A percentile compares a stretch with the other conserved stretches of the same genome.
phyloP scores from a whole-genome alignment of 2,329 filamentous ascomycete species.

The Zymoseptoria tritici region DNA sequence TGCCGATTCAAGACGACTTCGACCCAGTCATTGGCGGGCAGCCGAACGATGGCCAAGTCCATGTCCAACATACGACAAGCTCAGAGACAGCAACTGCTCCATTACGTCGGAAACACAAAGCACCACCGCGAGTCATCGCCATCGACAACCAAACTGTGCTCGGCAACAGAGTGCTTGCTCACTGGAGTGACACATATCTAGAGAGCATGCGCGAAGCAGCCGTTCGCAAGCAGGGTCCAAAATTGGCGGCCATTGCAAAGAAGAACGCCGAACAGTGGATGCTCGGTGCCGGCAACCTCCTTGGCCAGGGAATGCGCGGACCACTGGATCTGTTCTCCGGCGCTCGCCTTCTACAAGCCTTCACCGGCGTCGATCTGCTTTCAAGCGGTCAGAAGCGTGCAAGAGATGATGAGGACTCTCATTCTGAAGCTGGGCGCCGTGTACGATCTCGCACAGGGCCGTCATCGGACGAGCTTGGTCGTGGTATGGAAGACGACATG shows the following conservation, averaged over 20 bases:
- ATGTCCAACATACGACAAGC: slow-evolving; percentile 24
- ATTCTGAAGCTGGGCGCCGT: slow-evolving; percentile 17
- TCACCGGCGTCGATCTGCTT: slow-evolving; percentile 34
- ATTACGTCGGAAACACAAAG: slow-evolving; percentile 34
- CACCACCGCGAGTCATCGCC: slow-evolving; percentile 31
- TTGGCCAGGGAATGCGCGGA: slow-evolving; percentile 38
- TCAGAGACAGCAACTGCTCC: slow-evolving; percentile 34
- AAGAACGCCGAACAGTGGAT: slow-evolving; percentile 58
- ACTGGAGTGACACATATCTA: slow-evolving; percentile 54
- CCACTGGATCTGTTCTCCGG: slow-evolving; percentile 56
- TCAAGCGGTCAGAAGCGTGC: slow-evolving; percentile 21
- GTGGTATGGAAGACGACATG: slow-evolving; percentile 17
- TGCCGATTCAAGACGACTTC: slow-evolving; percentile 23
- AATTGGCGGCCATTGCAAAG: slow-evolving; percentile 44
- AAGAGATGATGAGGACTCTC: slow-evolving; percentile 16
- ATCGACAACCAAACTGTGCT: slow-evolving; percentile 47
- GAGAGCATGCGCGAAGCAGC: slow-evolving; percentile 50
- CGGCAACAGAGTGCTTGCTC: slow-evolving; percentile 47
- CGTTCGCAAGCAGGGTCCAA: slow-evolving; percentile 37
- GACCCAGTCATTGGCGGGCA: background rate
- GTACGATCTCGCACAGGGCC: slow-evolving; percentile 29
- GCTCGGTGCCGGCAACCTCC: slow-evolving; percentile 43
- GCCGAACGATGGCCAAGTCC: slow-evolving; percentile 17
- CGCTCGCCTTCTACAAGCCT: slow-evolving; percentile 43
- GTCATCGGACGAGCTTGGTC: slow-evolving; percentile 28